Conservation (phyloP, 2,329 filamentous ascomycete species). For the Penicillium sp. region DNA sequence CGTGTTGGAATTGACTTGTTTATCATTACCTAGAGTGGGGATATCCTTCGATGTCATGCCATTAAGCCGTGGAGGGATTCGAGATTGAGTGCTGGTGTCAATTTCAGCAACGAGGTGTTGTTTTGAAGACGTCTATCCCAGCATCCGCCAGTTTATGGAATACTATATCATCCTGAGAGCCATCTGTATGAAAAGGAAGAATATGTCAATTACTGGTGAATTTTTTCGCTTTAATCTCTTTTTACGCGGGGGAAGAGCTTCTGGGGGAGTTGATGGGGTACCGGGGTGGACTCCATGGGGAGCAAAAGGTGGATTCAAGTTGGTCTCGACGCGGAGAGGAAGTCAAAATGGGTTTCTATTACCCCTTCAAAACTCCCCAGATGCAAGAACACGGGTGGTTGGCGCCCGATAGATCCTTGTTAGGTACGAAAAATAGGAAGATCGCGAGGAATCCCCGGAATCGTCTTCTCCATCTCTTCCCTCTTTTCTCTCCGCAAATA, state of each 20-base stretch:
- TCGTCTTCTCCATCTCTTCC: neutral
- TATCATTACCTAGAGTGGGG: neutral
- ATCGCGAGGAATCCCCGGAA: conserved; percentile 10
- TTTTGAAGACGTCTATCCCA: neutral
- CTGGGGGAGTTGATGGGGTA: neutral
- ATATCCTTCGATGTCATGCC: neutral
- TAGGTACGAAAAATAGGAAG: conserved; percentile 12
- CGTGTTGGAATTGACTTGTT: neutral
- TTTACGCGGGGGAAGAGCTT: neutral
- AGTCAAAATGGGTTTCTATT: conserved; percentile 5
- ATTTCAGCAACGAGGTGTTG: too few species aligned
- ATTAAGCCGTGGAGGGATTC: neutral
- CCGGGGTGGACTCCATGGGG: neutral
- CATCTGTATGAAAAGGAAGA: too few species aligned
- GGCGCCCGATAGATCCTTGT: conserved; percentile 1
- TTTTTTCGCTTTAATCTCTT: neutral
- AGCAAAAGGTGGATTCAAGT: neutral
- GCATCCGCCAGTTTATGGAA: too few species aligned
- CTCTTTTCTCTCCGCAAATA: neutral
- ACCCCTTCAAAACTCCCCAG: conserved; percentile 4
- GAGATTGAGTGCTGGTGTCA: neutral
- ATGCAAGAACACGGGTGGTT: neutral
- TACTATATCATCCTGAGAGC: too few species aligned
- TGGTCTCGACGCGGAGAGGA: conserved; percentile 1
- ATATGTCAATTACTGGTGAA: neutral